Percentiles rank a stretch among this genome's conserved stretches.
Evolutionary conservation across 495 filamentous ascomycete genomes (phyloP).

Genomic region (Aspergillus sclerotiicarbonarius): DNA sequence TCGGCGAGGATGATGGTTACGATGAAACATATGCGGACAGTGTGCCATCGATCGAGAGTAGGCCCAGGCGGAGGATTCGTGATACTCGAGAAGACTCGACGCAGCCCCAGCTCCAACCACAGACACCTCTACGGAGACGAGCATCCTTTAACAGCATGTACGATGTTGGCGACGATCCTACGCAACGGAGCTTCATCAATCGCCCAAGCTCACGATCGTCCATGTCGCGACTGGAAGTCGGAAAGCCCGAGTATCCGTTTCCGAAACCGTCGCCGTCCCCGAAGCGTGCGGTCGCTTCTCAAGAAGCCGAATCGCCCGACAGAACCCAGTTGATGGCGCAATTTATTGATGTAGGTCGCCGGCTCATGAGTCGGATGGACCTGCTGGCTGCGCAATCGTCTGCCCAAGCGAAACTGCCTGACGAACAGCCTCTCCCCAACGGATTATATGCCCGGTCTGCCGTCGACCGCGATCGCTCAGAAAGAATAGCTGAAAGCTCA

Average conservation of each 20-base stretch:
- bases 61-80: slow-evolving; percentile 16
- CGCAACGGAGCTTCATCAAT: slow-evolving; percentile 35
- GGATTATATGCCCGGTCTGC: slow-evolving; percentile 33
- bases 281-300: slow-evolving; percentile 16
- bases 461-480: slow-evolving; percentile 38
- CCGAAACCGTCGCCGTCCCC: slow-evolving; percentile 31
- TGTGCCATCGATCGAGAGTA: slow-evolving; percentile 22
- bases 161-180: slow-evolving; percentile 52
- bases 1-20: slow-evolving; percentile 41
- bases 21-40: slow-evolving; percentile 29
- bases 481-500: slow-evolving; percentile 28
- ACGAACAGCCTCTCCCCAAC: slow-evolving; percentile 22
- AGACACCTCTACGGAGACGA: slow-evolving; percentile 43
- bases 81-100: slow-evolving; percentile 9
- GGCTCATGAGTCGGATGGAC: slow-evolving; percentile 38
- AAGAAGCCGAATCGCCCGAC: slow-evolving; percentile 33
- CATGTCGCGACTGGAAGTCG: slow-evolving; percentile 43
- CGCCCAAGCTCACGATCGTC: slow-evolving; percentile 48
- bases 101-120: slow-evolving; percentile 22
- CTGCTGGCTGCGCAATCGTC: slow-evolving; percentile 24
- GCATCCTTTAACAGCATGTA: slow-evolving; percentile 58
- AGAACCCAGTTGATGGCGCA: slow-evolving; percentile 46
- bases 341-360: slow-evolving; percentile 44
- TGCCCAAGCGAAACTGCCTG: slow-evolving; percentile 4
- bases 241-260: slow-evolving; percentile 33